Evolutionary conservation across 2,329 filamentous ascomycete species (phyloP).

Genomic region (Botrytis pseudocinerea): DNA sequence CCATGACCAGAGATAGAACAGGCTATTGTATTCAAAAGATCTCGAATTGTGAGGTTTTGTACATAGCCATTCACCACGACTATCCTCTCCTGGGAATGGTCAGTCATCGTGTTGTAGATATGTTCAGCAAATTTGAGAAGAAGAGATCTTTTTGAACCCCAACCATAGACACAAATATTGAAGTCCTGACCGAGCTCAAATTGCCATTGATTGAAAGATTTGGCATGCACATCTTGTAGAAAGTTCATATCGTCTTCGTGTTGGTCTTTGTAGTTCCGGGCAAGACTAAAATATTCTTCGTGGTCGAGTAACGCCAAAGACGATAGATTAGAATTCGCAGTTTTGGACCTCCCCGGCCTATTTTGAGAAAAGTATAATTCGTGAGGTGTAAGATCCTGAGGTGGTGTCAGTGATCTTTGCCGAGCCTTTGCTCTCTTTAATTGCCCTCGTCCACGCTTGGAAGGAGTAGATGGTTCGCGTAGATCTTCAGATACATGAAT

Average conservation of each 20-base stretch:
- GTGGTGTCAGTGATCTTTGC: constrained; percentile 56
- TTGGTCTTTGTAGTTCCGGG: constrained; percentile 62
- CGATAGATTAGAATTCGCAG: constrained; percentile 81
- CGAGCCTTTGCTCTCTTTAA: constrained; percentile 49
- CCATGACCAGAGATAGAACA: constrained; percentile 54
- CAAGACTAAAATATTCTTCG: constrained; percentile 81
- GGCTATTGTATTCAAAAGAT: constrained; percentile 69
- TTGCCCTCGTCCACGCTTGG: constrained; percentile 51
- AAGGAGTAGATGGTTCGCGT: constrained; percentile 48
- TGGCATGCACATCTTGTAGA: constrained; percentile 71
- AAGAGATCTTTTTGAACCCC: constrained; percentile 81
- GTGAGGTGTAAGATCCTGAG: constrained; percentile 78
- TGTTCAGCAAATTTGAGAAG: constrained; percentile 74
- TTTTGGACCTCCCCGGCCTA: constrained; percentile 75
- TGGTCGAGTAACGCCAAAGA: constrained; percentile 78
- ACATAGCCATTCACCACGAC: constrained; percentile 87
- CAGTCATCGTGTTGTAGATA: constrained; percentile 51
- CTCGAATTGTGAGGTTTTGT: constrained; percentile 63
- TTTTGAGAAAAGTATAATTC: constrained; percentile 96
- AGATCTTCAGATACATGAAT: constrained; percentile 39
- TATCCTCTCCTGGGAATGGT: constrained; percentile 52
- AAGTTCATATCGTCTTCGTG: constrained; percentile 71
- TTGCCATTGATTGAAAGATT: constrained; percentile 86
- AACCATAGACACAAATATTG: constrained; percentile 88
- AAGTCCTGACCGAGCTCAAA: constrained; percentile 89